A percentile compares a stretch with the other conserved stretches of the same genome.
Conservation (phyloP, 2,329 filamentous ascomycete genomes). For the Scedosporium apiospermum region DNA sequence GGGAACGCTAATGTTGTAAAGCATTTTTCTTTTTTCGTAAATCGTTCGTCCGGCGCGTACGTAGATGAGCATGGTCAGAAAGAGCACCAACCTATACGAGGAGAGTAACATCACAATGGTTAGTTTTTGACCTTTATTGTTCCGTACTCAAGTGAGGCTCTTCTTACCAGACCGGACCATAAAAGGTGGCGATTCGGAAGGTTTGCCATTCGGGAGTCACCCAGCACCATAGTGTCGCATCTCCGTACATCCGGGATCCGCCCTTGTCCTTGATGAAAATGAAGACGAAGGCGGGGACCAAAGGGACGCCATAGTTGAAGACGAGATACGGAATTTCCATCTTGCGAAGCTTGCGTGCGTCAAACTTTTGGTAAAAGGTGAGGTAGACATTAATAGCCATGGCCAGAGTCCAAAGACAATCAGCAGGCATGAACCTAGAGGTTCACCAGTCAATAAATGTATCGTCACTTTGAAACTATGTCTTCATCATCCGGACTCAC, state of each 20-base stretch:
- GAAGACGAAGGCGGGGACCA: constrained; percentile 53
- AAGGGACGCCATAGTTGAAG: constrained; percentile 59
- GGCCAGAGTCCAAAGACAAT: constrained; percentile 62
- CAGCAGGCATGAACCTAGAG: constrained; percentile 62
- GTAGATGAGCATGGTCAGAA: constrained; percentile 13
- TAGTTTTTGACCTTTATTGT: not conserved
- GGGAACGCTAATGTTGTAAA: constrained; percentile 33
- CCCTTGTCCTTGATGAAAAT: constrained; percentile 45
- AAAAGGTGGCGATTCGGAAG: constrained; percentile 62
- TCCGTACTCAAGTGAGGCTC: constrained; percentile 13
- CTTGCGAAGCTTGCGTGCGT: constrained; percentile 47
- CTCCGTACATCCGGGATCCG: constrained; percentile 52
- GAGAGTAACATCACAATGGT: not conserved
- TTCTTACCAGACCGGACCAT: constrained; percentile 48
- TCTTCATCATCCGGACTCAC: constrained; percentile 34
- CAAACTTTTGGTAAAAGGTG: constrained; percentile 63
- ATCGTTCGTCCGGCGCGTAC: constrained; percentile 51
- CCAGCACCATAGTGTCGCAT: constrained; percentile 75
- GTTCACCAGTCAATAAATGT: not conserved
- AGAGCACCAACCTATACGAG: constrained; percentile 10
- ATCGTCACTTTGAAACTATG: not conserved
- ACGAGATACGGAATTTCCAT: constrained; percentile 60
- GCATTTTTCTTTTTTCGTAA: constrained; percentile 48
- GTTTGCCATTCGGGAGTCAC: constrained; percentile 52
- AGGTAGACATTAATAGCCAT: constrained; percentile 76